Evolutionary conservation across 306 rosid species (phyloP).

Genomic region (Vicia villosa): DNA sequence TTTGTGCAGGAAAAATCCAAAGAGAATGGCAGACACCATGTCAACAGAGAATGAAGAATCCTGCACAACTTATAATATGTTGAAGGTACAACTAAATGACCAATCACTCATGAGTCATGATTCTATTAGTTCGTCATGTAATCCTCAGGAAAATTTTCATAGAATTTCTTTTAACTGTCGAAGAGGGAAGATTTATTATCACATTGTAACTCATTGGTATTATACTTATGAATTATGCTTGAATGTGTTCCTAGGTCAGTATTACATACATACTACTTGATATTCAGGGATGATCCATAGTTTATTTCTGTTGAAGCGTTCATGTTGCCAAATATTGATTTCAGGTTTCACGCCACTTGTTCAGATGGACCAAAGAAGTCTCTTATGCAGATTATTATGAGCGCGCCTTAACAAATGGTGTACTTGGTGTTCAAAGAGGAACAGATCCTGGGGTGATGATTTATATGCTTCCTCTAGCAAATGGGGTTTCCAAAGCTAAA

Average conservation of each 20-base stretch:
- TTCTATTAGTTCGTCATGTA: slow-evolving; percentile 21
- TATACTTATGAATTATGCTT: slow-evolving; percentile 8
- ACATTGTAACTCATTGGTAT: slow-evolving; percentile 14
- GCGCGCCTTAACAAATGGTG: slow-evolving; percentile 88
- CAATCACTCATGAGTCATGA: neutral
- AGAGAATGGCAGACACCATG: slow-evolving; percentile 59
- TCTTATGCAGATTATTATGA: slow-evolving; percentile 90
- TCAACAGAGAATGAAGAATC: slow-evolving; percentile 83
- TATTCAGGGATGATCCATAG: neutral
- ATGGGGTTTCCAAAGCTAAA: slow-evolving; percentile 71
- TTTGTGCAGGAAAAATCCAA: slow-evolving; percentile 65
- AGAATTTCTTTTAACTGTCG: no score
- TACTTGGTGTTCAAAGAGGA: slow-evolving; percentile 88
- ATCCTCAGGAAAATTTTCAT: neutral
- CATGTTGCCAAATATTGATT: slow-evolving; percentile 26
- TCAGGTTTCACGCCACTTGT: slow-evolving; percentile 84
- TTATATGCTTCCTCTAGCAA: slow-evolving; percentile 80
- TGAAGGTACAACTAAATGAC: slow-evolving; percentile 58
- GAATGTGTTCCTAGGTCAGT: neutral
- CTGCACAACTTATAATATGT: slow-evolving; percentile 90
- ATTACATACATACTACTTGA: neutral
- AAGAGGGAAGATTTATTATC: neutral
- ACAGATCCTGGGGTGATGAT: slow-evolving; percentile 93
- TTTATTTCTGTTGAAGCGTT: slow-evolving; percentile 5
- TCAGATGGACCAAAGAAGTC: slow-evolving; percentile 84